Percentiles rank a stretch among this genome's conserved stretches.
These are phyloP conservation scores for Trichoderma parareesei DNA, from an alignment of 495 filamentous ascomycete genomes.

Conservation along the genomic window DNA sequence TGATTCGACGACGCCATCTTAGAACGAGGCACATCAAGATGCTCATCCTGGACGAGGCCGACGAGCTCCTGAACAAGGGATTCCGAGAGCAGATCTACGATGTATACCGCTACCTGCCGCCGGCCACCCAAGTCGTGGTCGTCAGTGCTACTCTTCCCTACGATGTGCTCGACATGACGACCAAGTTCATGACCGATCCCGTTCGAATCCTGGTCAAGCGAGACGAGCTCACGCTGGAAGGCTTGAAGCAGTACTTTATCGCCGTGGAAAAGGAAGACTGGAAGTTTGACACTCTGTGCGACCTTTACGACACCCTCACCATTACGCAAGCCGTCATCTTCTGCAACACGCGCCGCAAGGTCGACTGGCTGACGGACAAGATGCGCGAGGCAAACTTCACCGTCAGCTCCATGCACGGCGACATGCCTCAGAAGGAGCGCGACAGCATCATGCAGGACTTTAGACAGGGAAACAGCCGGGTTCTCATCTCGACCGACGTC, in stretches of 20 bases:
- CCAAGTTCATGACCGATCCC: slow-evolving; percentile 99
- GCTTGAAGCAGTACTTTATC: slow-evolving; percentile 99
- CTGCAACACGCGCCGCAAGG: slow-evolving; percentile 99
- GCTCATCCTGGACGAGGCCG: slow-evolving; percentile 97
- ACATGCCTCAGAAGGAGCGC: slow-evolving; percentile 96
- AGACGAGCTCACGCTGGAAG: slow-evolving; percentile 96
- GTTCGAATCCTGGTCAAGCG: slow-evolving; percentile 99
- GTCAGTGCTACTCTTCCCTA: slow-evolving; percentile 97
- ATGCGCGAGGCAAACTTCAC: slow-evolving; percentile 97
- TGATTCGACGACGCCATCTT: slow-evolving; percentile 95
- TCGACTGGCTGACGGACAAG: slow-evolving; percentile 99
- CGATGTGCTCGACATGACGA: slow-evolving; percentile 98
- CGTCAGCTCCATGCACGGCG: slow-evolving; percentile 98
- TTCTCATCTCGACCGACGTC: slow-evolving; percentile 94
- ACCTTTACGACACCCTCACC: slow-evolving; percentile 97
- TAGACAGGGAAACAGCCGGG: slow-evolving; percentile 92
- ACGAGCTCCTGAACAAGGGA: slow-evolving; percentile 95
- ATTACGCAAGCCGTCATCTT: slow-evolving; percentile 99
- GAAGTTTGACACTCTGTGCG: slow-evolving; percentile 98
- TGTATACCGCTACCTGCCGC: slow-evolving; percentile 96
- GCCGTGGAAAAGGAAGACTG: slow-evolving; percentile 99
- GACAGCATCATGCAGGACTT: slow-evolving; percentile 99
- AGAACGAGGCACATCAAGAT: slow-evolving; percentile 97
- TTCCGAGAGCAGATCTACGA: slow-evolving; percentile 99
- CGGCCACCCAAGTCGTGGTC: slow-evolving; percentile 94